Percentiles rank a stretch among this genome's conserved stretches.
Evolutionary conservation across 2,329 filamentous ascomycete genomes (phyloP).

Genomic region (Ophiocordyceps camponoti-saundersi): DNA sequence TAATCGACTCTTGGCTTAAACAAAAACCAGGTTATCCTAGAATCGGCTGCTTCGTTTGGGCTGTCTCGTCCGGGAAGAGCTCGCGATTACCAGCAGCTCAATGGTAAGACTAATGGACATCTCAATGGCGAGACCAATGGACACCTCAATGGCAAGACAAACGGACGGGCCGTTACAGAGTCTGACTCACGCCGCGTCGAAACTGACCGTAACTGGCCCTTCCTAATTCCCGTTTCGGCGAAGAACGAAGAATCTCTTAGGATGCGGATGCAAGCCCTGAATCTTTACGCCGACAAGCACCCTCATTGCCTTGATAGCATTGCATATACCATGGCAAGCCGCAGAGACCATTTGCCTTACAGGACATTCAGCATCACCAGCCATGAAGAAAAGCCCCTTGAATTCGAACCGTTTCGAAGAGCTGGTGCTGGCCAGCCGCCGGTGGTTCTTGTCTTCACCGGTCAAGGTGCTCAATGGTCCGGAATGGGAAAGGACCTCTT

Average conservation of each 20-base stretch:
- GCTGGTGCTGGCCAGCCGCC: too few species aligned
- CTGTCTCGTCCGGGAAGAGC: background rate
- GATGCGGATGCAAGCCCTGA: background rate
- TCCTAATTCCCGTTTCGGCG: background rate
- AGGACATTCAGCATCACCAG: background rate
- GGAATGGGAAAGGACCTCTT: constrained; percentile 7
- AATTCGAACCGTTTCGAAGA: background rate
- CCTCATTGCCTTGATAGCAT: background rate
- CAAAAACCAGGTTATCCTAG: background rate
- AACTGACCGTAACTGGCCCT: too few species aligned
- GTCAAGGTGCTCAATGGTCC: constrained; percentile 12
- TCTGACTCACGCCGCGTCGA: too few species aligned
- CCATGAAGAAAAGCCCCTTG: background rate
- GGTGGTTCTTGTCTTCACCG: constrained; percentile 16
- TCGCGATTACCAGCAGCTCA: too few species aligned
- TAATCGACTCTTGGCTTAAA: background rate
- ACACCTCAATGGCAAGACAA: background rate
- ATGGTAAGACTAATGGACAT: too few species aligned
- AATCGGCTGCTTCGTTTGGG: background rate
- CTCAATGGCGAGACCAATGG: background rate
- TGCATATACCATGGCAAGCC: background rate
- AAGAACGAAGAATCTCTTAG: background rate
- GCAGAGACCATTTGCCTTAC: background rate
- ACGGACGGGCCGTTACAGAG: background rate
- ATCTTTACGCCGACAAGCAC: background rate